Evolutionary conservation across 1,284 basidiomycete species (phyloP).

Genomic region (Papiliotrema laurentii): DNA sequence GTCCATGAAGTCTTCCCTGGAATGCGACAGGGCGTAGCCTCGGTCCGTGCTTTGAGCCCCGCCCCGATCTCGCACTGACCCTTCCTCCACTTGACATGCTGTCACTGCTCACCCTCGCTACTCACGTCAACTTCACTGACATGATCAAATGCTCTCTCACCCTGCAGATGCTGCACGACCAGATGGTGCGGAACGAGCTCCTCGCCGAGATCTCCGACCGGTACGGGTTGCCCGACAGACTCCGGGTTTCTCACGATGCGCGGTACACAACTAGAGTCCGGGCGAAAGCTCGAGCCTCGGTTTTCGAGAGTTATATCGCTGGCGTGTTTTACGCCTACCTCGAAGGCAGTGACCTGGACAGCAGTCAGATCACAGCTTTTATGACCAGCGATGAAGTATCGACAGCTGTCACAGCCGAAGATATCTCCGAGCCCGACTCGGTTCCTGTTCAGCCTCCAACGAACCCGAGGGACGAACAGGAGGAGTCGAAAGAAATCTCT

Average conservation of each 20-base stretch:
- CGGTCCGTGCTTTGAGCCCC: constrained; percentile 9
- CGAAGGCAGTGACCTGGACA: not conserved
- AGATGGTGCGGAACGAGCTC: constrained; percentile 29
- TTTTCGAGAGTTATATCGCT: constrained; percentile 39
- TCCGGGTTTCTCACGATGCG: constrained; percentile 14
- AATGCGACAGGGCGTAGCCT: constrained; percentile 21
- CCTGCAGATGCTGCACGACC: constrained; percentile 27
- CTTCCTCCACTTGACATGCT: not conserved
- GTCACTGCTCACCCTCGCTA: not conserved
- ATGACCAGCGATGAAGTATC: not conserved
- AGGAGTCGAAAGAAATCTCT: not conserved
- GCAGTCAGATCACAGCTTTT: not conserved
- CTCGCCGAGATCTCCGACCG: constrained; percentile 27
- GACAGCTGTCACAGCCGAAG: not conserved
- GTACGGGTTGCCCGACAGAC: constrained; percentile 20
- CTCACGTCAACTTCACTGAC: not conserved
- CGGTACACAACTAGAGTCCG: constrained; percentile 10
- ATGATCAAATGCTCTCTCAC: not conserved
- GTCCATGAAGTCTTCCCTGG: constrained; percentile 30
- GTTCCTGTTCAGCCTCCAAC: not conserved
- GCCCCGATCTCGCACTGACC: not conserved
- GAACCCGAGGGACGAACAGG: not conserved
- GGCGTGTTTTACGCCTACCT: constrained; percentile 30
- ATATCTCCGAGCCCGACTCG: not conserved
- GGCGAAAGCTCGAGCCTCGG: constrained; percentile 22